These are phyloP conservation scores for Rhynchospora pubera DNA, from an alignment of 176 grass and related monocot species.

Conservation along the genomic window DNA sequence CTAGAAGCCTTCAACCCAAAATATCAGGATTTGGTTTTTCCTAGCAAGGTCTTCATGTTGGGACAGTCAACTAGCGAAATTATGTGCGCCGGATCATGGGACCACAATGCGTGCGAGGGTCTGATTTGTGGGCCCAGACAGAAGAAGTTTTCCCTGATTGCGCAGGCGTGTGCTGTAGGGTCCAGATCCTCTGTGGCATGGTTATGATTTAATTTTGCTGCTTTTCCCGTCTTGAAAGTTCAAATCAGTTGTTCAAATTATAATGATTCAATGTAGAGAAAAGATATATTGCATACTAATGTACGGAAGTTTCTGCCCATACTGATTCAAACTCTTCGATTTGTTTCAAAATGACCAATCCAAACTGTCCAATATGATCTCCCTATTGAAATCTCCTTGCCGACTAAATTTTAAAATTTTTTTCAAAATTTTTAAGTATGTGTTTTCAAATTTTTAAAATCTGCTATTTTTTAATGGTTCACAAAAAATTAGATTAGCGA, in stretches of 20 bases:
- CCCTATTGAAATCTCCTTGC: too few relatives aligned
- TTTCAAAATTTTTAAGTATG: too few relatives aligned
- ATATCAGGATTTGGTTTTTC: slow-evolving; percentile 6
- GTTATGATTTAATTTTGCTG: background rate
- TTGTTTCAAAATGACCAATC: too few relatives aligned
- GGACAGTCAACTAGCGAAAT: background rate
- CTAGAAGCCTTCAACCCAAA: background rate
- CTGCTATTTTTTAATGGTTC: too few relatives aligned
- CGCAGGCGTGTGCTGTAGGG: background rate
- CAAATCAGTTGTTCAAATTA: background rate
- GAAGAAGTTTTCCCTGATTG: background rate
- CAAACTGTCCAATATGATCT: too few relatives aligned
- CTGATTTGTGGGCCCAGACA: background rate
- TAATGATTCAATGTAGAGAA: too few relatives aligned
- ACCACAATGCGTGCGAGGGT: background rate
- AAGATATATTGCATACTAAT: too few relatives aligned
- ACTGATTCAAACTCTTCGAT: too few relatives aligned
- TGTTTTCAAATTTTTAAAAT: too few relatives aligned
- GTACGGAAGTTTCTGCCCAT: too few relatives aligned
- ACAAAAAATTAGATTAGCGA: too few relatives aligned
- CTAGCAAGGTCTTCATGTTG: background rate
- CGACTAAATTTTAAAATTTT: too few relatives aligned
- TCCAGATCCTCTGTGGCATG: background rate
- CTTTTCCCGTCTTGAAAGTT: background rate
- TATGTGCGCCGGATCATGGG: background rate